phyloP scores from a whole-genome alignment of 2,329 filamentous ascomycete species.

The Graphiopsis chlorocephala region DNA sequence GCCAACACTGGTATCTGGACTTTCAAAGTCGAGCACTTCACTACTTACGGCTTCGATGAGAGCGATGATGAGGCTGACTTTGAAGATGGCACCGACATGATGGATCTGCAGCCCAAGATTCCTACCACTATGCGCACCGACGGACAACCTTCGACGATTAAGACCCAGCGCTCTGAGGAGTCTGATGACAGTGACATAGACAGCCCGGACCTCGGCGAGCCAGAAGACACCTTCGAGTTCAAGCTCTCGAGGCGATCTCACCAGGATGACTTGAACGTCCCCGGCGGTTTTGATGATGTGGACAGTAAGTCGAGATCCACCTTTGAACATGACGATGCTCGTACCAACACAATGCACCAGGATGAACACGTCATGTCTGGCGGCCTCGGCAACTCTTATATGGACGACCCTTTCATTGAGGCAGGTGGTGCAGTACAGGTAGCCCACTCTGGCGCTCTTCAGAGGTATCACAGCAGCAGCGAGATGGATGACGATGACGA shows the following conservation, averaged over 20 bases:
- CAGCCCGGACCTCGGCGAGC: conserved; percentile 21
- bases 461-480: conserved; percentile 30
- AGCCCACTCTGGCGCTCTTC: conserved; percentile 27
- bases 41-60: conserved; percentile 86
- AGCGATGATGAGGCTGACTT: conserved; percentile 58
- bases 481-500: conserved; percentile 63
- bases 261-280: conserved; percentile 51
- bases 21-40: conserved; percentile 94
- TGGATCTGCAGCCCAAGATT: conserved; percentile 15
- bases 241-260: conserved; percentile 47
- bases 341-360: conserved; percentile 37
- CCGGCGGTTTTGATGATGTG: conserved; percentile 73
- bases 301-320: conserved; percentile 7
- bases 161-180: conserved; percentile 12
- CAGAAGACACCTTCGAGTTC: conserved; percentile 56
- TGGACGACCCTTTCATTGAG: conserved; percentile 26
- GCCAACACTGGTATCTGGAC: conserved; percentile 79
- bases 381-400: conserved; percentile 22
- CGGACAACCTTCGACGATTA: conserved; percentile 22
- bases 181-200: conserved; percentile 13
- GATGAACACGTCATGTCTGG: conserved; percentile 40
- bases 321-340: conserved; percentile 45
- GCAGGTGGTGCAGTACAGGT: conserved; percentile 31
- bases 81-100: conserved; percentile 49
- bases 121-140: conserved; percentile 3